phyloP scores from a whole-genome alignment of 2,329 filamentous ascomycete genomes.

The Claviceps maximensis region DNA sequence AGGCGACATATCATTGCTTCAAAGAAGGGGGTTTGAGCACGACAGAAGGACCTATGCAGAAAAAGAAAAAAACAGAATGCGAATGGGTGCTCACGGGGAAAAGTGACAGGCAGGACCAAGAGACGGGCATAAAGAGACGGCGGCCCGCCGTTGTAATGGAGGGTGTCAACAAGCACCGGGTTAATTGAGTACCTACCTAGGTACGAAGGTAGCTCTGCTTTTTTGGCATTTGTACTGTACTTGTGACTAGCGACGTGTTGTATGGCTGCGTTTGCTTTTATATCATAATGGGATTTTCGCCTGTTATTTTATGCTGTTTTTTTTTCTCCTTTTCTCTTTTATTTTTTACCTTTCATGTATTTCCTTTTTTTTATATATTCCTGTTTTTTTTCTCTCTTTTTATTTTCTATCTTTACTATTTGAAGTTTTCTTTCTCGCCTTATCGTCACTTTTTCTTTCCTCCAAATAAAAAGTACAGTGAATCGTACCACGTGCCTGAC shows the following conservation, averaged over 20 bases:
- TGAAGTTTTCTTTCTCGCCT: too few relatives aligned
- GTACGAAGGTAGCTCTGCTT: not conserved
- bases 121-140: not conserved
- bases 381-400: too few relatives aligned
- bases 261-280: not conserved
- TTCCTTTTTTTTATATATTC: too few relatives aligned
- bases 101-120: not conserved
- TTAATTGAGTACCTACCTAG: not conserved
- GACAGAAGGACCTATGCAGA: not conserved
- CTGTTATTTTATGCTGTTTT: not conserved
- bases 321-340: not conserved
- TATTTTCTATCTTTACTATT: too few relatives aligned
- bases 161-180: not conserved
- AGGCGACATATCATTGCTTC: not conserved
- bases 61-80: not conserved
- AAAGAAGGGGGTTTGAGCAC: not conserved
- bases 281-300: not conserved
- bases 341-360: not conserved
- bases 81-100: not conserved
- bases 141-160: not conserved
- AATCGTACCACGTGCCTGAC: too few relatives aligned
- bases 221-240: slow-evolving; percentile 1
- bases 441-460: too few relatives aligned
- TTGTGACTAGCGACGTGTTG: slow-evolving; percentile 1
- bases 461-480: too few relatives aligned